phyloP scores from a whole-genome alignment of 331 rosid species.

The Phaseolus coccineus region DNA sequence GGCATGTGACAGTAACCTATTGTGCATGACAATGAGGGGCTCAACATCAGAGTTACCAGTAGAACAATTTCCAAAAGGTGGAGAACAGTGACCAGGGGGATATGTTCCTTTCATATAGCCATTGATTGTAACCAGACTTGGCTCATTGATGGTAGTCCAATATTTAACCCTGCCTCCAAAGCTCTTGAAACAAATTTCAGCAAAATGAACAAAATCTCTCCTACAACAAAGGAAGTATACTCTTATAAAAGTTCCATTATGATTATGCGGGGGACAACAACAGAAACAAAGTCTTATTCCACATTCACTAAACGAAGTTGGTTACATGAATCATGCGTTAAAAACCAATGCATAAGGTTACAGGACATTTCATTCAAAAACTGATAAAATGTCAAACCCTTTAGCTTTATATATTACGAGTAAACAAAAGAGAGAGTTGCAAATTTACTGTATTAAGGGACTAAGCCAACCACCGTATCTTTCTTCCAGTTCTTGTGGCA shows the following conservation, averaged over 20 bases:
- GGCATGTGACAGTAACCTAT: conserved; percentile 72
- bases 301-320: too few relatives aligned
- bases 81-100: conserved; percentile 68
- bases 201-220: conserved; percentile 69
- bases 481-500: conserved; percentile 63
- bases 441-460: conserved; percentile 60
- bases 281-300: too few relatives aligned
- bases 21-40: conserved; percentile 75
- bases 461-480: conserved; percentile 73
- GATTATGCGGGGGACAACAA: too few relatives aligned
- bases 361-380: conserved; percentile 1
- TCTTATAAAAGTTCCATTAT: conserved; percentile 9
- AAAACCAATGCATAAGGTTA: too few relatives aligned
- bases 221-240: conserved; percentile 45
- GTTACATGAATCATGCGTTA: too few relatives aligned
- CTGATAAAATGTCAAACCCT: conserved; percentile 2
- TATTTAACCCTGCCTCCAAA: conserved; percentile 57
- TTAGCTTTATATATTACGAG: conserved; percentile 2
- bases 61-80: conserved; percentile 72
- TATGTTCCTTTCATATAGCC: conserved; percentile 51
- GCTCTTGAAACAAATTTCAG: conserved; percentile 61
- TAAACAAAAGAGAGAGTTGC: neutral
- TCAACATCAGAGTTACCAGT: conserved; percentile 68
- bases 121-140: conserved; percentile 45
- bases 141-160: conserved; percentile 78